Conservation (phyloP, 2,329 filamentous ascomycete species). For the Alternaria rosae region DNA sequence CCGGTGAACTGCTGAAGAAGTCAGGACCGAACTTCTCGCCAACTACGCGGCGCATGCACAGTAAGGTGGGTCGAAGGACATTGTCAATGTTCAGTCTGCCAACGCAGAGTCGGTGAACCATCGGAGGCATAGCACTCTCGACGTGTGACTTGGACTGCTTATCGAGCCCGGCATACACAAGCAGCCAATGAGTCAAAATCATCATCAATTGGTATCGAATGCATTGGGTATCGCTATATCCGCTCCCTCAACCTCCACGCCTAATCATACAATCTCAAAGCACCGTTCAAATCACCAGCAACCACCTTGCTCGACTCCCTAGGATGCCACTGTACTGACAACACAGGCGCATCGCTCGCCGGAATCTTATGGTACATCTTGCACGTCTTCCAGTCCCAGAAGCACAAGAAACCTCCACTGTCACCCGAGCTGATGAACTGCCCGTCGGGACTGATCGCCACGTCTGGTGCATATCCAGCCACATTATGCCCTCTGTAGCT, state of each 20-base stretch:
- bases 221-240: slow-evolving; percentile 33
- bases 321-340: slow-evolving; percentile 95
- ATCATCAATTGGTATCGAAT: slow-evolving; percentile 1
- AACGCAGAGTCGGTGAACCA: background rate
- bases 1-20: slow-evolving; percentile 4
- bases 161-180: background rate
- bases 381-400: slow-evolving; percentile 99
- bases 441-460: slow-evolving; percentile 88
- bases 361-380: slow-evolving; percentile 98
- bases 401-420: slow-evolving; percentile 86
- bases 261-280: slow-evolving; percentile 92
- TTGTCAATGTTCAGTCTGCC: background rate
- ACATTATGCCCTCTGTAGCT: slow-evolving; percentile 95
- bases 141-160: background rate
- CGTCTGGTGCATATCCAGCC: slow-evolving; percentile 89
- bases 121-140: background rate
- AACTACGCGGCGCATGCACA: background rate
- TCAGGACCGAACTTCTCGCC: background rate
- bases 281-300: slow-evolving; percentile 86
- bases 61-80: background rate
- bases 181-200: background rate
- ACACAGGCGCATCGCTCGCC: slow-evolving; percentile 81
- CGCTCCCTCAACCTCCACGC: background rate
- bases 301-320: slow-evolving; percentile 95
- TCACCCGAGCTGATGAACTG: slow-evolving; percentile 90